Evolutionary conservation across 192 early-diverging fungal genomes (phyloP).

Genomic region (Coemansia sp.): DNA sequence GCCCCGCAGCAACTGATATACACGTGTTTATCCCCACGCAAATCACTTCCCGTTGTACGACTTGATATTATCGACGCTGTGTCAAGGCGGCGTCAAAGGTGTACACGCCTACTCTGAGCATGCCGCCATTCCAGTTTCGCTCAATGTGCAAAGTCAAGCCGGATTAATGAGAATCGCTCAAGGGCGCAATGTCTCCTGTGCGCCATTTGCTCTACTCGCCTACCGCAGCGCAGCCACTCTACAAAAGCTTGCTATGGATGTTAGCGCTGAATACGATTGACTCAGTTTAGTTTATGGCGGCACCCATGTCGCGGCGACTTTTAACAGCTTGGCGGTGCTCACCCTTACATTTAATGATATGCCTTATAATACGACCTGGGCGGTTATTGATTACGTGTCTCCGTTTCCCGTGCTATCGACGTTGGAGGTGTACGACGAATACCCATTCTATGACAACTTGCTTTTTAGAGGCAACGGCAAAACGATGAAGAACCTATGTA

Average conservation of each 20-base stretch:
- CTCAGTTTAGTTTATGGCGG: not conserved
- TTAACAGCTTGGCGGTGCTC: not conserved
- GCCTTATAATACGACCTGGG: no score
- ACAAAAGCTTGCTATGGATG: no score
- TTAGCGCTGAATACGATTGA: not conserved
- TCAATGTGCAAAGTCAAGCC: not conserved
- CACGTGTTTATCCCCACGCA: not conserved
- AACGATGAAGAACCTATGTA: not conserved
- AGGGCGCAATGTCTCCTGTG: not conserved
- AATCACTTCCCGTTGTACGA: not conserved
- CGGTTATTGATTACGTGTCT: not conserved
- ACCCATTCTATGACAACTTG: not conserved
- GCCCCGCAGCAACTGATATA: not conserved
- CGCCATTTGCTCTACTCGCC: not conserved
- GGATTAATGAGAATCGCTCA: not conserved
- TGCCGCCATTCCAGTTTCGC: no score
- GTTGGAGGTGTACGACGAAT: not conserved
- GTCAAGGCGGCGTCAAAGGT: not conserved
- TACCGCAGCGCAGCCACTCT: not conserved
- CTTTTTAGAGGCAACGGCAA: not conserved
- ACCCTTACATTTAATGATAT: no score
- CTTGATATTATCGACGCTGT: not conserved
- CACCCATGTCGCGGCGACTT: not conserved
- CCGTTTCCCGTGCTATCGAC: not conserved
- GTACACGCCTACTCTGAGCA: not conserved